phyloP scores from a whole-genome alignment of 2,329 filamentous ascomycete genomes.

The Fusarium illudens region DNA sequence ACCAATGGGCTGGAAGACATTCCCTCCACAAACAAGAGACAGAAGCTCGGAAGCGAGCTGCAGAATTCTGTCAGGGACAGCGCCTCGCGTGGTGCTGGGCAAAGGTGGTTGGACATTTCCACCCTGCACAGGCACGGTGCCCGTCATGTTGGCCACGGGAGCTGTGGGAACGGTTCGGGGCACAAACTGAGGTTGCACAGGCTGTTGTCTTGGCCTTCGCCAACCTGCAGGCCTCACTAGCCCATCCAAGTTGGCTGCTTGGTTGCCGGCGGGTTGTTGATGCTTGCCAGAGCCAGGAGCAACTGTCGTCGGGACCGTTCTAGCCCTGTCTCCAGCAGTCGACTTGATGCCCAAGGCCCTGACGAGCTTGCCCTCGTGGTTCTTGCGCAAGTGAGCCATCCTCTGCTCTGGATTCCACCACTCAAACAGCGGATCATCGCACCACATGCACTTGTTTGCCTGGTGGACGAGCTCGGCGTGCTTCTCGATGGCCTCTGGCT shows the following conservation, averaged over 20 bases:
- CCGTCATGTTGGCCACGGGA: not conserved
- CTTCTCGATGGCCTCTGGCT: slow-evolving; percentile 43
- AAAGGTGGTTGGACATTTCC: not conserved
- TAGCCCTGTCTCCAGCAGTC: not conserved
- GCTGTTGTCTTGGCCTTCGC: too few species aligned
- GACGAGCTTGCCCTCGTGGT: slow-evolving; percentile 42
- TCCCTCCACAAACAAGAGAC: not conserved
- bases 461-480: slow-evolving; percentile 51
- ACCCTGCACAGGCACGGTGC: not conserved
- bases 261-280: not conserved
- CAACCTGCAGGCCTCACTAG: too few species aligned
- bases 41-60: not conserved
- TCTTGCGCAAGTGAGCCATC: slow-evolving; percentile 41
- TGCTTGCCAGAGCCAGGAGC: not conserved
- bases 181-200: not conserved
- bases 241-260: not conserved
- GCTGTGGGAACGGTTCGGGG: not conserved
- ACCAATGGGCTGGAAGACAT: not conserved
- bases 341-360: slow-evolving; percentile 7
- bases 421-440: slow-evolving; percentile 43
- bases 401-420: slow-evolving; percentile 43
- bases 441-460: slow-evolving; percentile 49
- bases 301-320: not conserved
- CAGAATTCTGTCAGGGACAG: not conserved
- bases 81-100: not conserved